A percentile compares a stretch with the other conserved stretches of the same genome.
These are phyloP conservation scores for Globisporangium ultimum DNA, from an alignment of 352 stramenopile genomes.

Conservation along the genomic window DNA sequence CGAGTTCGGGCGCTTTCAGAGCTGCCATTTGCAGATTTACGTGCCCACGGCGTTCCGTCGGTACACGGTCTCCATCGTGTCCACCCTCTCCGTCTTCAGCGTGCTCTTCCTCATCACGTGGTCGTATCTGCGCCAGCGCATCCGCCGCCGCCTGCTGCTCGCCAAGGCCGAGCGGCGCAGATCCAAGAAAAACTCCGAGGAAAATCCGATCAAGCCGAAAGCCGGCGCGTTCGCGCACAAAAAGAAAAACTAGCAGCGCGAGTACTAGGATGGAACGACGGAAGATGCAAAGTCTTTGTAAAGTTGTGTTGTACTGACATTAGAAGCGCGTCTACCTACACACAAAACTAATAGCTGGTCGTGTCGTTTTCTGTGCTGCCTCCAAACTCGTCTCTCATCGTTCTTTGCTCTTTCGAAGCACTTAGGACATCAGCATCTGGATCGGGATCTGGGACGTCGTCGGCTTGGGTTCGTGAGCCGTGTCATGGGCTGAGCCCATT, in stretches of 20 bases:
- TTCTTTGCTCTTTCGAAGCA: background rate
- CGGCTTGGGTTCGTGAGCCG: background rate
- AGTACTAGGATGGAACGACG: background rate
- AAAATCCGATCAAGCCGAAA: conserved; percentile 41
- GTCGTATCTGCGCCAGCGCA: conserved; percentile 81
- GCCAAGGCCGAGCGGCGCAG: conserved; percentile 90
- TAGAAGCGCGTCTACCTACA: background rate
- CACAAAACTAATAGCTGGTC: background rate
- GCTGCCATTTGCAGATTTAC: conserved; percentile 95
- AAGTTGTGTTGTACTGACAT: too few relatives aligned
- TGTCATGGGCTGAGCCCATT: background rate
- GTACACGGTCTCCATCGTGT: conserved; percentile 79
- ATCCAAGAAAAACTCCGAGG: conserved; percentile 72
- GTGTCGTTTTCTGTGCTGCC: background rate
- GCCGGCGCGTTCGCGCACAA: conserved; percentile 50
- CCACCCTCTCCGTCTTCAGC: conserved; percentile 62
- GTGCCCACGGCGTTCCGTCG: conserved; percentile 83
- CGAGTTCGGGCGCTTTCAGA: conserved; percentile 84
- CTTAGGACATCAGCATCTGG: conserved; percentile 71
- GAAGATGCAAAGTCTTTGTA: background rate
- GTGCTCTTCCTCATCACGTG: conserved; percentile 75
- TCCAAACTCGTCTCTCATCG: background rate
- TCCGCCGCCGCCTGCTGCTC: conserved; percentile 73
- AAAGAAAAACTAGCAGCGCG: conserved; percentile 41
- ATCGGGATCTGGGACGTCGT: conserved; percentile 46